Evolutionary conservation across 768 basidiomycete genomes (phyloP), one percentile per base, ranked within the genome.

Genomic region (Panaeolus cyanescens): DNA sequence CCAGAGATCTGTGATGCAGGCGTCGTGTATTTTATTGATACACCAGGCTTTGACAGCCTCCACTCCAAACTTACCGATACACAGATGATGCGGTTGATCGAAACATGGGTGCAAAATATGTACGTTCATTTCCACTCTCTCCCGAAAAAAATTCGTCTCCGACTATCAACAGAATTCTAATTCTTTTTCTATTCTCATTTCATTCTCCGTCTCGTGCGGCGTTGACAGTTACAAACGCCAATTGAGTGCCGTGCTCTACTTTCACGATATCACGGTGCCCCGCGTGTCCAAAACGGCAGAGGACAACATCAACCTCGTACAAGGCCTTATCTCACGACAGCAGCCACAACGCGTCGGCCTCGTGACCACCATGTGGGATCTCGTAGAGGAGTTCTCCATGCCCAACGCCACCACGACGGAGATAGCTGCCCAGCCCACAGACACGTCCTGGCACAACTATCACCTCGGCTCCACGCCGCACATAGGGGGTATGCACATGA

Each of bases 321-420:
- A 50, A 50, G 45, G 45, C 12, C 45, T 50, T 28, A 50, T 50
- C 45, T 50, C 45, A 50, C 45, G 45, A 13, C 45, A 50, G 30
- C 45, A 50, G 30, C 45, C 45, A 50, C 45, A 50, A 50, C 45
- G 45, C 45, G 45, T 50, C 45, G 45, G 45, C 45, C 45, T 50
- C 45, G 45, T 50, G 45, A 50, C 45, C 9, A 50, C 45, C 45
- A 50, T 50, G 45, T 50, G 45, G 45, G 45, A 50, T 28, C 45
- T 50, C 25, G 45, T 50, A 50, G 45, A 50, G 30, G 45, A 50
- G 45, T 50, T 50, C 45, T 50, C 45, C 45, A 50, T 50, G 45
- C 45, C 45, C 45, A 50, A 50, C 45, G 45, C 45, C 45, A 50
- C 45, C 45, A 50, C 25, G 22, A 50, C 45, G 45, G 45, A 50